Percentiles rank a stretch among this genome's conserved stretches.
Evolutionary conservation across 1,284 basidiomycete species (phyloP).

Genomic region (Trametes polyzona): DNA sequence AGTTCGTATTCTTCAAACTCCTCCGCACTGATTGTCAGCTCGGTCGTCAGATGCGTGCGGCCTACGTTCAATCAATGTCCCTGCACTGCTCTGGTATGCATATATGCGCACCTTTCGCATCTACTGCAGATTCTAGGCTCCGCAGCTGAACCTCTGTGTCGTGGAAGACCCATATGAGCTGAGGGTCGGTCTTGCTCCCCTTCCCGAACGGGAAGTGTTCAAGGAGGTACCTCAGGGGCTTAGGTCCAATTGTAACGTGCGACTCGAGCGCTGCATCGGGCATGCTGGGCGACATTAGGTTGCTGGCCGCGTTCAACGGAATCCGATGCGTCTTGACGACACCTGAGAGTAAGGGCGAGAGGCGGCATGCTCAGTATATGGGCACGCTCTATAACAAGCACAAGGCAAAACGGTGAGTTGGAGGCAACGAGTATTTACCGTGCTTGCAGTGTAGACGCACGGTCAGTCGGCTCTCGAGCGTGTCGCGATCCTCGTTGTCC

Average conservation of each 20-base stretch:
- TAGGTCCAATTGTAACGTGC: conserved; percentile 69
- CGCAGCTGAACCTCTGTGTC: conserved; percentile 67
- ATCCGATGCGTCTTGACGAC: conserved; percentile 80
- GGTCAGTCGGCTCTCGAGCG: conserved; percentile 70
- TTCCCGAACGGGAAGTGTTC: conserved; percentile 75
- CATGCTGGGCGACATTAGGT: conserved; percentile 62
- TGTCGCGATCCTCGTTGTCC: conserved; percentile 56
- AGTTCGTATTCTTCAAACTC: conserved; percentile 80
- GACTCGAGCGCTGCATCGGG: conserved; percentile 61
- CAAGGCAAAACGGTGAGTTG: neutral
- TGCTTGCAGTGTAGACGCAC: conserved; percentile 80
- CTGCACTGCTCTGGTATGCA: neutral
- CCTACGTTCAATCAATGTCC: conserved; percentile 42
- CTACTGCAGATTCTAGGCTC: conserved; percentile 67
- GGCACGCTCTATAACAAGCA: neutral
- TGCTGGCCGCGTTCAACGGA: conserved; percentile 57
- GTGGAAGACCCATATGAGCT: conserved; percentile 76
- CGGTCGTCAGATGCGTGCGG: conserved; percentile 66
- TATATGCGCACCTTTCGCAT: conserved; percentile 56
- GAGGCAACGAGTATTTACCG: conserved; percentile 46
- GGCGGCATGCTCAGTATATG: conserved; percentile 8
- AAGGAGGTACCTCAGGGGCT: conserved; percentile 72
- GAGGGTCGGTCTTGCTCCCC: conserved; percentile 68
- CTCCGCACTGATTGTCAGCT: conserved; percentile 70
- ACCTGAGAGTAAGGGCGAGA: conserved; percentile 45